These are phyloP conservation scores for Nephelium lappaceum DNA, from an alignment of 345 rosid species.

Conservation along the genomic window DNA sequence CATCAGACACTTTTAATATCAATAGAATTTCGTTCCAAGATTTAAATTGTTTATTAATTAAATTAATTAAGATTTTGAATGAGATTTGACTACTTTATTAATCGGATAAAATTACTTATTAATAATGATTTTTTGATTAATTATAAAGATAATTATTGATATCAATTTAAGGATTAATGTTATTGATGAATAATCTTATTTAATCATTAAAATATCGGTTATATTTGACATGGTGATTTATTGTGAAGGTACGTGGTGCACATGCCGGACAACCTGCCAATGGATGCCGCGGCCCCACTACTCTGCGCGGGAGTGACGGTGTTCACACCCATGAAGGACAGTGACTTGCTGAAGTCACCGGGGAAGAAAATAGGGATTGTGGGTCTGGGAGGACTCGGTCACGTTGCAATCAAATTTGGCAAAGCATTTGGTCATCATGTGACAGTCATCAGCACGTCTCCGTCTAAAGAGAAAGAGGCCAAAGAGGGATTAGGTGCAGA, in stretches of 20 bases:
- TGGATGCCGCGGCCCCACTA: conserved; percentile 64
- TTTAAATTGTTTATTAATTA: too few species aligned
- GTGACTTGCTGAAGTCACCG: conserved; percentile 30
- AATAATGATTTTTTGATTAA: too few species aligned
- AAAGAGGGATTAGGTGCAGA: conserved; percentile 55
- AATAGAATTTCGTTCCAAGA: too few species aligned
- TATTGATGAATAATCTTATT: too few species aligned
- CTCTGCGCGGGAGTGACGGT: conserved; percentile 66
- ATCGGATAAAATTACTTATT: too few species aligned
- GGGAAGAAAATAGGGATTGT: conserved; percentile 52
- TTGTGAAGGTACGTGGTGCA: conserved; percentile 49
- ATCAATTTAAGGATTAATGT: too few species aligned
- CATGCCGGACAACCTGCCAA: conserved; percentile 54
- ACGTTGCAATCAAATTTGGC: conserved; percentile 55
- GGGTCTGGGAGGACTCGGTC: conserved; percentile 63
- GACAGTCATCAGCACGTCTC: conserved; percentile 64
- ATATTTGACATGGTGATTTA: not conserved
- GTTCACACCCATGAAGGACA: conserved; percentile 55
- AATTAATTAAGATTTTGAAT: too few species aligned
- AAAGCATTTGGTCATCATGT: conserved; percentile 65
- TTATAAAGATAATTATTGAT: too few species aligned
- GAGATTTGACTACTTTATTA: too few species aligned
- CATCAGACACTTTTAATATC: too few species aligned
- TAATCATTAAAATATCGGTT: not conserved
- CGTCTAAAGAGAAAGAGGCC: conserved; percentile 56